Percentiles rank a stretch among this genome's conserved stretches.
Conservation (phyloP, 345 rosid species). For the Punica granatum region DNA sequence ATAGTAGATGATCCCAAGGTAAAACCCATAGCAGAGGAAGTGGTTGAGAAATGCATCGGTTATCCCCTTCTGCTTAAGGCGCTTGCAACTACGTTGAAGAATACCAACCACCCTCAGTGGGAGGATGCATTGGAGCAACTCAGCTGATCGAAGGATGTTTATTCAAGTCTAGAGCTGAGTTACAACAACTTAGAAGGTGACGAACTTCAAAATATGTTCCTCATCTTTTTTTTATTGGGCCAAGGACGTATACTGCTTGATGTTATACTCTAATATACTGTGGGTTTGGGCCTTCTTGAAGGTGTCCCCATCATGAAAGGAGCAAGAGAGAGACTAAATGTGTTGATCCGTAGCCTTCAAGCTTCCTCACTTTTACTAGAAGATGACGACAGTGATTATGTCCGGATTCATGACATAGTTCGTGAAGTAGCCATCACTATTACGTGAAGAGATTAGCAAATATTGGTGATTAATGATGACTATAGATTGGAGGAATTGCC, state of each 20-base stretch:
- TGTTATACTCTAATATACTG: conserved; percentile 6
- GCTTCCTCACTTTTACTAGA: conserved; percentile 13
- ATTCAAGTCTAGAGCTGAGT: conserved; percentile 14
- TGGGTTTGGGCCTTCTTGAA: conserved; percentile 13
- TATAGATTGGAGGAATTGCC: conserved; percentile 1
- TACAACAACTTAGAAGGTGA: conserved; percentile 15
- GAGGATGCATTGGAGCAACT: conserved; percentile 12
- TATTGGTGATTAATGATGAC: neutral
- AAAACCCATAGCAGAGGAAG: conserved; percentile 1
- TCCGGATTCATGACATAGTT: conserved; percentile 26
- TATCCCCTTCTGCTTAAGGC: conserved; percentile 20
- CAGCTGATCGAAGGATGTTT: neutral
- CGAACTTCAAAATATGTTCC: conserved; percentile 21
- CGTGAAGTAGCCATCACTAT: conserved; percentile 13
- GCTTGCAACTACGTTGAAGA: conserved; percentile 16
- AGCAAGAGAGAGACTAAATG: conserved; percentile 5
- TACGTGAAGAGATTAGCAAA: neutral
- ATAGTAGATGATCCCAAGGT: neutral
- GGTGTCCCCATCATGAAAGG: neutral
- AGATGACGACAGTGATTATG: neutral
- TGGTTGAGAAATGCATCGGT: conserved; percentile 18
- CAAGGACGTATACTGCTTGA: neutral
- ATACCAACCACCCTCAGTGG: conserved; percentile 9
- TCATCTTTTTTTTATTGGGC: conserved; percentile 11
- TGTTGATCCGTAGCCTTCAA: conserved; percentile 1